Percentiles rank a stretch among this genome's conserved stretches.
Conservation (phyloP, 192 early-diverging fungal species). For the Geranomyces variabilis region DNA sequence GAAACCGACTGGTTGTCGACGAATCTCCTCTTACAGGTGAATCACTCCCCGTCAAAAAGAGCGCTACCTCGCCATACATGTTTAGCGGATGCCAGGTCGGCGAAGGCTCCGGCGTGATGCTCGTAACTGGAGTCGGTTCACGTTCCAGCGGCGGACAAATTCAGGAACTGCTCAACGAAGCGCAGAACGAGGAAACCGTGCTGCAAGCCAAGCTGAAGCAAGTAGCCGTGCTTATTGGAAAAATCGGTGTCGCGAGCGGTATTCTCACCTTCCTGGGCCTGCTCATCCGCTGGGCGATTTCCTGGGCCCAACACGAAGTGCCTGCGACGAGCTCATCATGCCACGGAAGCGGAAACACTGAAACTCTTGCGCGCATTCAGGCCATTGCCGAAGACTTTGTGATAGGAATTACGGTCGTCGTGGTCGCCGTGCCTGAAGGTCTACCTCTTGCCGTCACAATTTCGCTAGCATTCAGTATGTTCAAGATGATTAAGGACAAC, state of each 20-base stretch:
- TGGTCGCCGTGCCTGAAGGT: constrained; percentile 68
- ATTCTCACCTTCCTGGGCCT: constrained; percentile 61
- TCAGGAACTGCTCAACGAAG: constrained; percentile 60
- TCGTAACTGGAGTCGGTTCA: constrained; percentile 57
- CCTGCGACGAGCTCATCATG: constrained; percentile 16
- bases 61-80: constrained; percentile 49
- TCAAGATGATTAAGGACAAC: constrained; percentile 69
- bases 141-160: constrained; percentile 61
- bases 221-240: constrained; percentile 63
- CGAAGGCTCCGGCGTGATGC: constrained; percentile 58
- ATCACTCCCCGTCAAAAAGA: constrained; percentile 61
- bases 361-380: constrained; percentile 39
- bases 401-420: constrained; percentile 61
- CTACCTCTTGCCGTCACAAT: constrained; percentile 68
- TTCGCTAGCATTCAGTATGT: constrained; percentile 64
- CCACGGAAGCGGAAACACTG: not conserved
- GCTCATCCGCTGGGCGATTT: constrained; percentile 55
- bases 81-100: constrained; percentile 61
- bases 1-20: constrained; percentile 59
- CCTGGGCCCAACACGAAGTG: constrained; percentile 29
- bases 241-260: constrained; percentile 63
- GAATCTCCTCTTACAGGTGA: constrained; percentile 66
- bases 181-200: constrained; percentile 60
- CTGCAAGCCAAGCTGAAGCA: constrained; percentile 60
- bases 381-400: constrained; percentile 57